A percentile compares a stretch with the other conserved stretches of the same genome.
Conservation (phyloP, 1,284 basidiomycete genomes). For the Tilletia walkeri region DNA sequence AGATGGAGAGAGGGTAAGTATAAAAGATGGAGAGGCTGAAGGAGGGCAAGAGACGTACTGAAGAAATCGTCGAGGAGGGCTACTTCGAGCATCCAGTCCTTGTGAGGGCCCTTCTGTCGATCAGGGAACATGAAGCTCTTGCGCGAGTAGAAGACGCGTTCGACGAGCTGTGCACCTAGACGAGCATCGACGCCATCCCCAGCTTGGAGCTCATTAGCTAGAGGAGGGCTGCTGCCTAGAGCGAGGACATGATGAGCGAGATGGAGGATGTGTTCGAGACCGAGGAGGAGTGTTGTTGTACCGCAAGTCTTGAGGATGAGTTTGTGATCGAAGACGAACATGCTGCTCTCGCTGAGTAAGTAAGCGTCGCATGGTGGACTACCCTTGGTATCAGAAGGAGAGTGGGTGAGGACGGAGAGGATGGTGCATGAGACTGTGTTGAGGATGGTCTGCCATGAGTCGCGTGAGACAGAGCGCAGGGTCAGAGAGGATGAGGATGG, state of each 20-base stretch:
- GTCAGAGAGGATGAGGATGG: background rate
- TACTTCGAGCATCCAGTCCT: constrained; percentile 91
- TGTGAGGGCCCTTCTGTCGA: constrained; percentile 86
- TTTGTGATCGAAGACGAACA: constrained; percentile 93
- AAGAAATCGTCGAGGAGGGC: constrained; percentile 87
- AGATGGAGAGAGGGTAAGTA: background rate
- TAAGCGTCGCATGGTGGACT: constrained; percentile 74
- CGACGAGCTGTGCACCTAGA: constrained; percentile 40
- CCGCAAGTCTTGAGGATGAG: constrained; percentile 99
- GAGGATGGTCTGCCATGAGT: constrained; percentile 94
- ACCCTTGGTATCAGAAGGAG: constrained; percentile 60
- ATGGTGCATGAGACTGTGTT: constrained; percentile 96
- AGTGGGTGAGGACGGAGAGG: constrained; percentile 72
- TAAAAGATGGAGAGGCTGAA: background rate
- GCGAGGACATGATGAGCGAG: constrained; percentile 73
- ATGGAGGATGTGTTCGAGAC: constrained; percentile 57
- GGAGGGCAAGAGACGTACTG: constrained; percentile 45
- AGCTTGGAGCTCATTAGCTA: constrained; percentile 15
- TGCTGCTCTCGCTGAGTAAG: constrained; percentile 77
- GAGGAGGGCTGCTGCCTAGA: constrained; percentile 61
- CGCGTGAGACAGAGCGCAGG: constrained; percentile 63
- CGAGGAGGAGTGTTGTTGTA: constrained; percentile 93
- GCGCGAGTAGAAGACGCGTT: constrained; percentile 79
- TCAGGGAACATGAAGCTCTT: constrained; percentile 99
- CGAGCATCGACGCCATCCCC: background rate